phyloP scores from a whole-genome alignment of 169 alveolate genomes.

The Eimeria acervulina region DNA sequence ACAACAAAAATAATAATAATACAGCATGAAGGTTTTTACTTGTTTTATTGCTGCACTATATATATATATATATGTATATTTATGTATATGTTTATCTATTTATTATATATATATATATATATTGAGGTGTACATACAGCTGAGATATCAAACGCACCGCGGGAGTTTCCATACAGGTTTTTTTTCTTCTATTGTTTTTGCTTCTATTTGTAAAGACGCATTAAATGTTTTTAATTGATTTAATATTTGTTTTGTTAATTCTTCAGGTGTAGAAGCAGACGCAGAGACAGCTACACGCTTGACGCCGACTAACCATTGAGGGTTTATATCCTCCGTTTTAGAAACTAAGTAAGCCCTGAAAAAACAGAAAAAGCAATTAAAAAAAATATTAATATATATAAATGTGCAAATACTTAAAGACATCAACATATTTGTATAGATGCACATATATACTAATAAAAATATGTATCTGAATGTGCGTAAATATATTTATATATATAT shows the following conservation, averaged over 20 bases:
- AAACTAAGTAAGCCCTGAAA: constrained; percentile 86
- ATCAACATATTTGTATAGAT: too few species aligned
- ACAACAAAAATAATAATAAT: too few species aligned
- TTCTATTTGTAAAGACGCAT: constrained; percentile 81
- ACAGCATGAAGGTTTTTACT: too few species aligned
- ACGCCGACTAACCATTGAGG: constrained; percentile 87
- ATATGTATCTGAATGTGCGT: too few species aligned
- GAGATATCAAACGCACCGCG: constrained; percentile 80
- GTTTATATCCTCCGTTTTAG: constrained; percentile 86
- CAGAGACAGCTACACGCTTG: constrained; percentile 86
- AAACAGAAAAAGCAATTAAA: background rate
- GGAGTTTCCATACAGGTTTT: constrained; percentile 91
- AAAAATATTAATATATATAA: background rate
- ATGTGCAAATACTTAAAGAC: too few species aligned
- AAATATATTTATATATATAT: too few species aligned
- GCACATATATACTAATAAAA: too few species aligned
- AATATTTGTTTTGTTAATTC: constrained; percentile 87
- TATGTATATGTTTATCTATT: background rate
- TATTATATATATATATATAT: too few species aligned
- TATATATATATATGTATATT: too few species aligned
- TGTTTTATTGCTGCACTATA: too few species aligned
- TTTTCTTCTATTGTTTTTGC: constrained; percentile 88
- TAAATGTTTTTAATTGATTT: constrained; percentile 7
- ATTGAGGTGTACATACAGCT: background rate
- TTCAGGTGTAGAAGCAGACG: constrained; percentile 93